phyloP scores from a whole-genome alignment of 2,329 filamentous ascomycete genomes.

The Hymenoscyphus infarciens region DNA sequence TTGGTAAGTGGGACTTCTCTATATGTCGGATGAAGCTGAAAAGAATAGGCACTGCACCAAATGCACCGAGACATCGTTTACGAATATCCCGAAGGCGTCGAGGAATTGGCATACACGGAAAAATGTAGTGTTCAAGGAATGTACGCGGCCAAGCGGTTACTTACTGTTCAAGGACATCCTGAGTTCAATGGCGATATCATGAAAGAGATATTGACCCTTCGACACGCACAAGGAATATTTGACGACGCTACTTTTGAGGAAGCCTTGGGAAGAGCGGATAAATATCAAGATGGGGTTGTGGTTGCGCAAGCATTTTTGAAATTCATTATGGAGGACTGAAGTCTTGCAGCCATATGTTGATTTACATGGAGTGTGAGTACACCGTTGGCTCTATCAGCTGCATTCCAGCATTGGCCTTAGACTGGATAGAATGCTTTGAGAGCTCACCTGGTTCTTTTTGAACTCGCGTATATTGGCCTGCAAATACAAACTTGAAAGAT shows the following conservation, averaged over 20 bases:
- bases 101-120: slow-evolving; percentile 61
- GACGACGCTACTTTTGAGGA: slow-evolving; percentile 65
- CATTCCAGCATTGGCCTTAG: background rate
- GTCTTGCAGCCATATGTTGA: background rate
- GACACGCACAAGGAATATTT: slow-evolving; percentile 67
- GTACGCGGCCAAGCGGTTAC: slow-evolving; percentile 61
- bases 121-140: slow-evolving; percentile 76
- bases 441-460: background rate
- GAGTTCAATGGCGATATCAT: slow-evolving; percentile 76
- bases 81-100: slow-evolving; percentile 57
- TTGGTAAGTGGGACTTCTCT: slow-evolving; percentile 39
- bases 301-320: slow-evolving; percentile 72
- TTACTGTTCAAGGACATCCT: slow-evolving; percentile 82
- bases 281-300: slow-evolving; percentile 74
- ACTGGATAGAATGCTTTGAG: background rate
- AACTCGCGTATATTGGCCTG: background rate
- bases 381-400: background rate
- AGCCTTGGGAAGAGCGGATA: slow-evolving; percentile 60
- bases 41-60: slow-evolving; percentile 64
- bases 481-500: background rate
- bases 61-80: slow-evolving; percentile 81
- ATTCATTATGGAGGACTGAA: slow-evolving; percentile 61
- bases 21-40: slow-evolving; percentile 5
- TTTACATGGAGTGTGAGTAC: background rate
- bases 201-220: slow-evolving; percentile 59